phyloP scores from a whole-genome alignment of 768 basidiomycete genomes.

The Trametes gibbosa region DNA sequence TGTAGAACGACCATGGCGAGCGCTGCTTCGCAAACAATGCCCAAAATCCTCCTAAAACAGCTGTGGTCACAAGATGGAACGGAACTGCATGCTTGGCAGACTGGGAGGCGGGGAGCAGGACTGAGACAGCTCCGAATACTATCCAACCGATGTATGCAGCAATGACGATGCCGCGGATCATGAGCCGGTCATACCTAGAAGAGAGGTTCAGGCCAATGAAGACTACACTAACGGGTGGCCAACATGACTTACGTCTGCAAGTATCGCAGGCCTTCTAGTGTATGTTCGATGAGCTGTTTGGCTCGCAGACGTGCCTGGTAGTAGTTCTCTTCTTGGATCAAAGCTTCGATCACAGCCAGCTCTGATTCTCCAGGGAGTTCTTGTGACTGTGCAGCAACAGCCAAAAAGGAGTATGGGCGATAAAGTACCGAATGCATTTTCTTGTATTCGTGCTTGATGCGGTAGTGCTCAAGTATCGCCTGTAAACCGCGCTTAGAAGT shows the following conservation, averaged over 20 bases:
- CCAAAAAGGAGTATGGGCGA: slow-evolving; percentile 54
- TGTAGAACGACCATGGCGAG: slow-evolving; percentile 69
- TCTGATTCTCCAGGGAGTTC: slow-evolving; percentile 34
- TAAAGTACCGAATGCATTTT: slow-evolving; percentile 56
- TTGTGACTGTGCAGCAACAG: slow-evolving; percentile 26
- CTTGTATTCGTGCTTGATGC: slow-evolving; percentile 73
- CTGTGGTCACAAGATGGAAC: slow-evolving; percentile 29
- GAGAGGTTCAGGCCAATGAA: slow-evolving; percentile 7
- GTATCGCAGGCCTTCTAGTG: slow-evolving; percentile 67
- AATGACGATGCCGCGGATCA: slow-evolving; percentile 69
- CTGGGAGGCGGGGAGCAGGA: slow-evolving; percentile 41
- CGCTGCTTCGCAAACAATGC: slow-evolving; percentile 56
- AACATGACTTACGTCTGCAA: slow-evolving; percentile 56
- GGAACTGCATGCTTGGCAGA: background rate
- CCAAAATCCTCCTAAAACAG: slow-evolving; percentile 40
- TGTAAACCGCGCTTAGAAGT: slow-evolving; percentile 21
- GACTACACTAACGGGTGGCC: no score
- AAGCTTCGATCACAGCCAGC: slow-evolving; percentile 42
- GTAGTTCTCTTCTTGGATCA: slow-evolving; percentile 46
- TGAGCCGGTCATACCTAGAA: slow-evolving; percentile 63
- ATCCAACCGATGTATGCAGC: slow-evolving; percentile 79
- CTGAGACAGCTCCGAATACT: slow-evolving; percentile 57
- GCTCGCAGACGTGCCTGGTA: slow-evolving; percentile 48
- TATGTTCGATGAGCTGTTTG: slow-evolving; percentile 47
- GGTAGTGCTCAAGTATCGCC: slow-evolving; percentile 76